Percentiles rank a stretch among this genome's conserved stretches.
Evolutionary conservation across 371 early-diverging fungal genomes (phyloP).

Genomic region (Capillidium heterosporum): DNA sequence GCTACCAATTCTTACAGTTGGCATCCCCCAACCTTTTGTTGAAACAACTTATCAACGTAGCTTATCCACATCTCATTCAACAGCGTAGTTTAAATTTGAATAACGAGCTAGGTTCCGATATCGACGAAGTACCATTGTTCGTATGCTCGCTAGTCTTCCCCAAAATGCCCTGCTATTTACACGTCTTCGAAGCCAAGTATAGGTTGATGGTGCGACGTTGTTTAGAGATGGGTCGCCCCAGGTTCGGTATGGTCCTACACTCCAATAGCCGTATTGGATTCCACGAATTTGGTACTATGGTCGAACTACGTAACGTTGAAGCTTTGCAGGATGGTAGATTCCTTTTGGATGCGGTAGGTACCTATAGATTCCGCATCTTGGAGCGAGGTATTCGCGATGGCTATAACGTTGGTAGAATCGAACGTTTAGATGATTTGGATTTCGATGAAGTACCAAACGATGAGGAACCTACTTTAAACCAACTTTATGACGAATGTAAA

Average conservation of each 20-base stretch:
- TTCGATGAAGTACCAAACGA: background rate
- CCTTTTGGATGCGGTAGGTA: conserved; percentile 20
- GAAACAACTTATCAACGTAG: background rate
- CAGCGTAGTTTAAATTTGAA: background rate
- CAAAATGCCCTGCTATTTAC: conserved; percentile 32
- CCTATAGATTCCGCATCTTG: conserved; percentile 19
- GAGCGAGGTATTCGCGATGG: conserved; percentile 12
- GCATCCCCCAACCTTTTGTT: conserved; percentile 7
- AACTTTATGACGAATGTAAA: conserved; percentile 9
- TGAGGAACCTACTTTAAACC: conserved; percentile 6
- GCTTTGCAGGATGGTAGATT: conserved; percentile 22
- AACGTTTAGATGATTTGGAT: conserved; percentile 23
- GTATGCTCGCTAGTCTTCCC: conserved; percentile 40
- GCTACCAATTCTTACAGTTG: conserved; percentile 13
- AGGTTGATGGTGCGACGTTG: conserved; percentile 34
- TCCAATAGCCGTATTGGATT: conserved; percentile 10
- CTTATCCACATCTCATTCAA: conserved; percentile 3
- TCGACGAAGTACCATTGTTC: conserved; percentile 32
- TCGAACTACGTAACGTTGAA: conserved; percentile 19
- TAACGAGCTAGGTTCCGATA: conserved; percentile 5
- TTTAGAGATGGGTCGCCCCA: conserved; percentile 21
- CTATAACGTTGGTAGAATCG: conserved; percentile 17
- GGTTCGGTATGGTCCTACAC: conserved; percentile 38
- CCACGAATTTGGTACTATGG: conserved; percentile 23
- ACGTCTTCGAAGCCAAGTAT: conserved; percentile 44